Percentiles rank a stretch among this genome's conserved stretches.
phyloP scores from a whole-genome alignment of 257 asterid species.

The Marsdenia floribunda region DNA sequence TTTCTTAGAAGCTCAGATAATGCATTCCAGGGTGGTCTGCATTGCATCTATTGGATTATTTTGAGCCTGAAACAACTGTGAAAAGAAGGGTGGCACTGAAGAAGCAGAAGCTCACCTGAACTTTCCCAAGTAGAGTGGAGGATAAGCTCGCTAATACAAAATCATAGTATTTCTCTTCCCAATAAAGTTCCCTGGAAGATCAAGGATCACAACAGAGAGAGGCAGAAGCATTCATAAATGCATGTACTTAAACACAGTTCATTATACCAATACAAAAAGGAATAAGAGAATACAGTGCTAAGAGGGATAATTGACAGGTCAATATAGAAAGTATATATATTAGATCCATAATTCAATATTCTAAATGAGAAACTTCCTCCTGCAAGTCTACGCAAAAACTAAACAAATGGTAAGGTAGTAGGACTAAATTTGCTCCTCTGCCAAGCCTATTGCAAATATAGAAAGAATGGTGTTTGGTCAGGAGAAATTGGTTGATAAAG shows the following conservation, averaged over 20 bases:
- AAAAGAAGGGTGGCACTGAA: neutral
- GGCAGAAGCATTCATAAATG: neutral
- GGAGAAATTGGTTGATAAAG: too few species aligned
- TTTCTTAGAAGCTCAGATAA: neutral
- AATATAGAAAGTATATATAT: too few species aligned
- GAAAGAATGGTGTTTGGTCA: too few species aligned
- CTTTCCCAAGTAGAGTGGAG: neutral
- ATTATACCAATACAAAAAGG: too few species aligned
- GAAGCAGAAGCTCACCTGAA: neutral
- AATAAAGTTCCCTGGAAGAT: slow-evolving; percentile 53
- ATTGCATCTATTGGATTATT: neutral
- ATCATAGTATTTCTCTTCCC: slow-evolving; percentile 59
- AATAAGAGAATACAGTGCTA: neutral
- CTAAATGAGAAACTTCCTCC: too few species aligned
- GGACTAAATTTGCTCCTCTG: too few species aligned
- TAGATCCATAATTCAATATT: too few species aligned
- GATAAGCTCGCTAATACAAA: slow-evolving; percentile 15
- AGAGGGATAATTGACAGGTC: neutral
- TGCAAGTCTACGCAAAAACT: too few species aligned
- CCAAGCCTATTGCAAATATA: too few species aligned
- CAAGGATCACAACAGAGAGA: neutral
- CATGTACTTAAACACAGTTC: too few species aligned
- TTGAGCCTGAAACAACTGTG: neutral
- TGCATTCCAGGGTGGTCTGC: neutral
- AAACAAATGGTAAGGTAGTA: too few species aligned